Evolutionary conservation across 306 rosid species (phyloP), one percentile per base, ranked within the genome.

Genomic region (Abrus pulchellus): DNA sequence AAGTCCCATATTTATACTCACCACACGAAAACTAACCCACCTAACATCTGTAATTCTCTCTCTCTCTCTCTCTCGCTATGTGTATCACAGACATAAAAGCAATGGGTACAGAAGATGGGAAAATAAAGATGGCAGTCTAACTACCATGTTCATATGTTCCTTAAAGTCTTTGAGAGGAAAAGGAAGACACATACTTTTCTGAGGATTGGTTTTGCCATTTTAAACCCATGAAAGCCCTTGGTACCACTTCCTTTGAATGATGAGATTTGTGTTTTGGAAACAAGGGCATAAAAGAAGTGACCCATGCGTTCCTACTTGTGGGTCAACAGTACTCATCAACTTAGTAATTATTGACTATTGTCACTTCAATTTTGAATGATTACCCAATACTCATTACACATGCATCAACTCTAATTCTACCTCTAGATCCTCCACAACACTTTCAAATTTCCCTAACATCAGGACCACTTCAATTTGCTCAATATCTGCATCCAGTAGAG

Each of bases 61-160:
- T 77, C 55, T 79, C 74, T 62, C 74, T 79, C 44, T 49, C 70
- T 66, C 68, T 68, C 53, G 74, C 68, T 72, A 65, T 79, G 11
- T 61, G 48, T 57, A 65, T 28, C 60, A 70, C 86, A 83, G 61
- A 68, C 45, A 76, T 83, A 85, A 86, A 88, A 91, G 89, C 83
- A 74, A 68, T 41, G 84, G 86, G 92, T 77, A 80, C 88, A 86
- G 70, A 88, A 69, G 87, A 65, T 54, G 83, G 79, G 85, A 77
- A 91, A 86, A 85, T 86, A 83, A 87, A 83, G 86, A 85, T 83
- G 90, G 84, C 83, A 80, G 83, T 78, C 83, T 68, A 90, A 84
- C 91, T 85, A 88, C 94, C 88, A 84, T 92, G 87, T 84, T 86
- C 90, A 75, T 85, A 64, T 83, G 88, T 87, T 85, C 84, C 84